A percentile compares a stretch with the other conserved stretches of the same genome.
Conservation (phyloP, 1,284 basidiomycete genomes). For the Austroboletus niveus region DNA sequence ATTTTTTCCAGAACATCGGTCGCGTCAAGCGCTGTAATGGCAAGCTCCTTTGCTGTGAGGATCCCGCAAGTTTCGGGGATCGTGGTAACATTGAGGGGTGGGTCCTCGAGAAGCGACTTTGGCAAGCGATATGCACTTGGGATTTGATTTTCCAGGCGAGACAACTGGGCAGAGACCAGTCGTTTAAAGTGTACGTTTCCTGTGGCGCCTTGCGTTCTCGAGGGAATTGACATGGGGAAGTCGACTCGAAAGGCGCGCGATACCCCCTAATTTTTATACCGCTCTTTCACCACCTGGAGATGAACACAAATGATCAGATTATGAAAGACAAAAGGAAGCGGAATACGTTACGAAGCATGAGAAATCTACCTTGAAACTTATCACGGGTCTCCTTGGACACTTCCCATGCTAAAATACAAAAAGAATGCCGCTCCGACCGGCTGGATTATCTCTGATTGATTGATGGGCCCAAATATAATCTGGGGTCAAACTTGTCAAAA, state of each 20-base stretch:
- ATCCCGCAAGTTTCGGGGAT: constrained; percentile 40
- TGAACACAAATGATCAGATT: too few relatives aligned
- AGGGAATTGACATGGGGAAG: constrained; percentile 19
- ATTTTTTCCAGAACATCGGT: constrained; percentile 24
- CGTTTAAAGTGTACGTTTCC: constrained; percentile 22
- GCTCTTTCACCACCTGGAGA: too few relatives aligned
- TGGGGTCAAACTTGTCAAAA: too few relatives aligned
- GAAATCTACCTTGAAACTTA: too few relatives aligned
- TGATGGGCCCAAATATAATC: too few relatives aligned
- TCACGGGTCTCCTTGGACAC: too few relatives aligned
- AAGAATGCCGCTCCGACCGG: too few relatives aligned
- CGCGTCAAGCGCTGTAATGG: constrained; percentile 41
- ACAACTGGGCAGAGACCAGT: constrained; percentile 16
- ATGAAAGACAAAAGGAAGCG: too few relatives aligned
- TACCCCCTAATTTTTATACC: too few relatives aligned
- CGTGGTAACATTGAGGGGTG: constrained; percentile 26
- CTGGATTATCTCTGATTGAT: too few relatives aligned
- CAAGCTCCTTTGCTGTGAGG: constrained; percentile 38
- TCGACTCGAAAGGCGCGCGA: neutral
- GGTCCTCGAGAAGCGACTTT: constrained; percentile 14
- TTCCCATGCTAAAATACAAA: too few relatives aligned
- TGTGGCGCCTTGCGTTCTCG: constrained; percentile 22
- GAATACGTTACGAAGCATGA: too few relatives aligned
- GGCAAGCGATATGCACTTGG: constrained; percentile 17
- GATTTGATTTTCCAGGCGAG: constrained; percentile 25